Evolutionary conservation across 148 eudicot genomes (phyloP), one percentile per base, ranked within the genome.

Genomic region (Vaccinium vitisidaea): DNA sequence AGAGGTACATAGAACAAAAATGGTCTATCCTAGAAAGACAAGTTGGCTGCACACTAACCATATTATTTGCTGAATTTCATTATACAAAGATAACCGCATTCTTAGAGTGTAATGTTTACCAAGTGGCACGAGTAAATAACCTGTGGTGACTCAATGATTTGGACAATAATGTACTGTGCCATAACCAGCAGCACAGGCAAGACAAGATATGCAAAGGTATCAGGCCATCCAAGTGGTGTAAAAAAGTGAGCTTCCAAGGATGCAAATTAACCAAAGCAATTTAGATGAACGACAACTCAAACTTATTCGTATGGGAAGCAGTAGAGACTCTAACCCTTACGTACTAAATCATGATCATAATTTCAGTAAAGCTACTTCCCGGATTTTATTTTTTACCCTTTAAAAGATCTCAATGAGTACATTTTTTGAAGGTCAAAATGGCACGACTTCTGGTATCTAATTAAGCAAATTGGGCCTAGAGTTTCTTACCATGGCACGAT

Each of bases 161-260:
- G 95, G 84, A 94, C 88, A 58, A 97, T 94, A 81, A 91, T 86
- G 89, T 92, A 94, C 86, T 96, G 98, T 52, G 95, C 88, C 58
- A 89, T 54, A 63, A 96, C 88, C 82, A 94, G 87, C 78, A 96
- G 84, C 83, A 93, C 88, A 13, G 97, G 98, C 87, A 96, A 85
- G 61, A 92, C 96, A 85, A 96, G 98, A 91, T 94, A 93, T 59
- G 99, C 95, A 81, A 92, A 88, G 56, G 98, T 96, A 86, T 92
- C 95, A 81, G 97, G 86, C 99, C 99, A 96, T 78, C 98, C 99
- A 87, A 94, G 98, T 2, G 98, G 95, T 27, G 98, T 97, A 73
- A 77, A 81, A 54, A 73, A 80, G 50, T 65, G 65, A 70, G 43
- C 25, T 36, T 80, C 25, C 81, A 36, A 36, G 39, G 39, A 36